These are phyloP conservation scores for Ganoderma resinaceum DNA, from an alignment of 1,284 basidiomycete genomes.

Conservation along the genomic window DNA sequence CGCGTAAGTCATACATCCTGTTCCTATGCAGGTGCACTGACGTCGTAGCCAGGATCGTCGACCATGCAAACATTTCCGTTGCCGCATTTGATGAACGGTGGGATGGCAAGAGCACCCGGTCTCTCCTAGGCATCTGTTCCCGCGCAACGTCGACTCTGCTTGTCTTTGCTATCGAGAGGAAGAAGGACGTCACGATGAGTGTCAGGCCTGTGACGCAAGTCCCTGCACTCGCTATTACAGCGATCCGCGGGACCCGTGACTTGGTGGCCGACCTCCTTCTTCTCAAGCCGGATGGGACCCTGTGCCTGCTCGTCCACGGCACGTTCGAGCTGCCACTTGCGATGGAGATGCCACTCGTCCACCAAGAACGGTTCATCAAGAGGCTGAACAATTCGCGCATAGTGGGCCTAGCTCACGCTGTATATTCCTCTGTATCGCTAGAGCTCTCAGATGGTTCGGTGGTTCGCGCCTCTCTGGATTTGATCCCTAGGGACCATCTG, in stretches of 20 bases:
- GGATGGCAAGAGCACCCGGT: constrained; percentile 57
- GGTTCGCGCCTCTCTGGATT: constrained; percentile 36
- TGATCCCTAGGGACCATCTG: constrained; percentile 45
- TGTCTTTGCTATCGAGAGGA: constrained; percentile 54
- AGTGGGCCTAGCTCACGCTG: constrained; percentile 33
- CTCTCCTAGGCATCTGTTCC: constrained; percentile 65
- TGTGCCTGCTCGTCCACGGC: constrained; percentile 69
- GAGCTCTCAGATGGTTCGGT: constrained; percentile 31
- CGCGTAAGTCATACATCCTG: constrained; percentile 53
- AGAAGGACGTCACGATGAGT: constrained; percentile 50
- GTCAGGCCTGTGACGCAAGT: constrained; percentile 49
- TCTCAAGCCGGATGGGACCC: constrained; percentile 56
- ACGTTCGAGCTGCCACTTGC: constrained; percentile 51
- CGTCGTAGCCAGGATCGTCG: constrained; percentile 19
- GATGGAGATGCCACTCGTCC: constrained; percentile 23
- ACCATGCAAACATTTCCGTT: constrained; percentile 53
- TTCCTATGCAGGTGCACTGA: constrained; percentile 10
- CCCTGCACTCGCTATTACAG: constrained; percentile 58
- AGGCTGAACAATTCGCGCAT: constrained; percentile 15
- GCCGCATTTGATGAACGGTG: constrained; percentile 72
- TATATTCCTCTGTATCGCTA: constrained; percentile 38
- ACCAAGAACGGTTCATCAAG: constrained; percentile 1
- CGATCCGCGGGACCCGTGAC: constrained; percentile 68
- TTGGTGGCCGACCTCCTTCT: constrained; percentile 74
- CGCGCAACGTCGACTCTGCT: constrained; percentile 54